Percentiles rank a stretch among this genome's conserved stretches.
Conservation (phyloP, 1,284 basidiomycete genomes). For the Coniophora puteana region DNA sequence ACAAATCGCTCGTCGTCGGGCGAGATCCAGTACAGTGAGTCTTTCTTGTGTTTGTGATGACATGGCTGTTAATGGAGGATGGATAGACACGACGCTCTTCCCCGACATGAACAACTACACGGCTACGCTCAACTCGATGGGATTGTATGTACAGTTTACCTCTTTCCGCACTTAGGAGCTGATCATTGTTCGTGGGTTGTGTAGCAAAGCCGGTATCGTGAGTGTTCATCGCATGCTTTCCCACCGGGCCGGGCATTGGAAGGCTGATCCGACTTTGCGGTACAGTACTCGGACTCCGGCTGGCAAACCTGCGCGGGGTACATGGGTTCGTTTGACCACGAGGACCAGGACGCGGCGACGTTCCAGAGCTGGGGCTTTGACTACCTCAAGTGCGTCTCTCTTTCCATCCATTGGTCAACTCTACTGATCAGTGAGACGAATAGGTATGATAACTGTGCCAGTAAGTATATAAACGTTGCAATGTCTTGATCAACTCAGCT, state of each 20-base stretch:
- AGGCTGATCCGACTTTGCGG: not conserved
- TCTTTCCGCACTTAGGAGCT: not conserved
- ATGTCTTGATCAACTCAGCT: not conserved
- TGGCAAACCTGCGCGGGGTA: slow-evolving; percentile 48
- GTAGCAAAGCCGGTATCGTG: slow-evolving; percentile 32
- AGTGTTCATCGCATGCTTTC: slow-evolving; percentile 6
- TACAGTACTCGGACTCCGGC: slow-evolving; percentile 52
- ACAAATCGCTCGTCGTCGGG: slow-evolving; percentile 25
- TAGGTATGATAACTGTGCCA: slow-evolving; percentile 50
- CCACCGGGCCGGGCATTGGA: too few species aligned
- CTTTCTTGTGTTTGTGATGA: not conserved
- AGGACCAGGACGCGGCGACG: slow-evolving; percentile 45
- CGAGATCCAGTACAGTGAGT: not conserved
- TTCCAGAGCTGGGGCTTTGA: slow-evolving; percentile 54
- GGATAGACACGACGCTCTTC: slow-evolving; percentile 30
- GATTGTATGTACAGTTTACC: slow-evolving; percentile 34
- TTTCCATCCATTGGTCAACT: too few species aligned
- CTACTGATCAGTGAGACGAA: too few species aligned
- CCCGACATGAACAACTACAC: slow-evolving; percentile 43
- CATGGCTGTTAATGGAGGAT: not conserved
- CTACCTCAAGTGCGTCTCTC: slow-evolving; percentile 43
- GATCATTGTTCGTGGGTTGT: slow-evolving; percentile 4
- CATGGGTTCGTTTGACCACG: slow-evolving; percentile 48
- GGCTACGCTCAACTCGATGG: slow-evolving; percentile 39
- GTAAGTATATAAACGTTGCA: too few species aligned